Conservation (phyloP, 768 basidiomycete species). For the Termitomyces sp. region DNA sequence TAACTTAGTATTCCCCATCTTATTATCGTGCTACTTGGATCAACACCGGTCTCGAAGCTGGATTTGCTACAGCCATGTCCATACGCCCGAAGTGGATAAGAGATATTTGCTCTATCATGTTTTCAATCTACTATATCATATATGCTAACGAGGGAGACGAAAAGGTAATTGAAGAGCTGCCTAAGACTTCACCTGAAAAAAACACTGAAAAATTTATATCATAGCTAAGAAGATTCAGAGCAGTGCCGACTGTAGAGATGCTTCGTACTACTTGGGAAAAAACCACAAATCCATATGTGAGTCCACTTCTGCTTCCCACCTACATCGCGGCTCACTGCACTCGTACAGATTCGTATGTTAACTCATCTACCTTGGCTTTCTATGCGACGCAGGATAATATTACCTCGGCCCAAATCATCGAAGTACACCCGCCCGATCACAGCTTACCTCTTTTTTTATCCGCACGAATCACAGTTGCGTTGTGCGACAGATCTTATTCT, state of each 20-base stretch:
- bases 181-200: background rate
- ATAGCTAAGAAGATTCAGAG: constrained; percentile 86
- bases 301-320: constrained; percentile 15
- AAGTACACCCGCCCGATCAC: constrained; percentile 78
- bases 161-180: constrained; percentile 51
- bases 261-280: constrained; percentile 96
- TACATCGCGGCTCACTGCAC: background rate
- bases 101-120: constrained; percentile 80
- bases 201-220: background rate
- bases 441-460: constrained; percentile 77
- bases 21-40: constrained; percentile 98
- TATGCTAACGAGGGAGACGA: constrained; percentile 91
- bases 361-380: constrained; percentile 56
- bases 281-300: constrained; percentile 86
- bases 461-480: constrained; percentile 55
- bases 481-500: constrained; percentile 76
- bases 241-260: constrained; percentile 95
- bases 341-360: constrained; percentile 53
- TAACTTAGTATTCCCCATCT: constrained; percentile 73
- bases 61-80: constrained; percentile 92
- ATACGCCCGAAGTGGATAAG: constrained; percentile 89
- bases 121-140: constrained; percentile 83
- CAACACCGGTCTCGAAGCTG: constrained; percentile 89
- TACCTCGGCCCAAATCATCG: constrained; percentile 76
- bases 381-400: constrained; percentile 68